A percentile compares a stretch with the other conserved stretches of the same genome.
Evolutionary conservation across 495 filamentous ascomycete genomes (phyloP).

Genomic region (Penicillium lagena): DNA sequence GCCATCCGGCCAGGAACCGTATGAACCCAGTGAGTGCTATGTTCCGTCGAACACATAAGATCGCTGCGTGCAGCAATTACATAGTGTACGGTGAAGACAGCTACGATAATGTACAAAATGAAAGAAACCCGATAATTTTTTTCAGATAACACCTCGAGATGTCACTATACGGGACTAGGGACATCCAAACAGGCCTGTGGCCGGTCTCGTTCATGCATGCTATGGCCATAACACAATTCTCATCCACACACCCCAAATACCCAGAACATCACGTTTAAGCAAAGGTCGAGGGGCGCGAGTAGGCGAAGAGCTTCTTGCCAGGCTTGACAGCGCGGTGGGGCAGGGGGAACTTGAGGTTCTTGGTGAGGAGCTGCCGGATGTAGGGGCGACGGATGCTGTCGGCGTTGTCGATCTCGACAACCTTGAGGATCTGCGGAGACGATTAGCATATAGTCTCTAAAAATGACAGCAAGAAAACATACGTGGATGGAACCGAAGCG

Average conservation of each 20-base stretch:
- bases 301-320: conserved; percentile 83
- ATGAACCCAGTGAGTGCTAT: too few species aligned
- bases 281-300: conserved; percentile 89
- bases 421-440: conserved; percentile 80
- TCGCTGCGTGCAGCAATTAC: too few species aligned
- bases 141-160: conserved; percentile 35
- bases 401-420: conserved; percentile 90
- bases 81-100: background rate
- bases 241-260: conserved; percentile 36
- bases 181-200: conserved; percentile 39
- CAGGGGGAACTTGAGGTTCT: conserved; percentile 96
- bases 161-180: conserved; percentile 42
- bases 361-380: conserved; percentile 94
- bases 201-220: conserved; percentile 41
- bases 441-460: conserved; percentile 19
- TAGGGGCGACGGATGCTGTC: conserved; percentile 94
- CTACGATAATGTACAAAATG: conserved; percentile 6
- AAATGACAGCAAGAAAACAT: conserved; percentile 32
- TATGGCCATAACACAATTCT: conserved; percentile 45
- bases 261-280: conserved; percentile 44
- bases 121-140: conserved; percentile 37
- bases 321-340: conserved; percentile 86
- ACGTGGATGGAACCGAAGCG: conserved; percentile 98
- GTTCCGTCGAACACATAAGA: too few species aligned
- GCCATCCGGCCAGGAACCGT: too few species aligned